phyloP scores from a whole-genome alignment of 164 flowering plant species.

The Saururus chinensis region DNA sequence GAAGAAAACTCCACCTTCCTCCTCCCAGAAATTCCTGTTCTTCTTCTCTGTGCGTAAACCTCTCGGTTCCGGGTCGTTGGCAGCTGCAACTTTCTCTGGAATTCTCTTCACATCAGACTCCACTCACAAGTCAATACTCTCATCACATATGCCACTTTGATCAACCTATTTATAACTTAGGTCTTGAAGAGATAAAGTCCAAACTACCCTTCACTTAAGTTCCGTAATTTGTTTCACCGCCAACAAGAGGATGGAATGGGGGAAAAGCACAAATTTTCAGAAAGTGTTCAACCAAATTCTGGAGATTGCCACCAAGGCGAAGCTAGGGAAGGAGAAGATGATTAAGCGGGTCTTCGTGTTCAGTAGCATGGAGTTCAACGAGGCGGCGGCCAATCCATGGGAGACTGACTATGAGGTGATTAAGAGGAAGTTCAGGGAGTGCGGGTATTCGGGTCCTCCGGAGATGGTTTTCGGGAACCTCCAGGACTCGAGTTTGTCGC shows the following conservation, averaged over 20 bases:
- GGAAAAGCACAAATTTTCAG: constrained; percentile 19
- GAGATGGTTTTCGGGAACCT: constrained; percentile 52
- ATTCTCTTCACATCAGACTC: no score
- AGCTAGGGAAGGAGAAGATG: constrained; percentile 16
- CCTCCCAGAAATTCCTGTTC: no score
- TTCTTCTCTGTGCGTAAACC: no score
- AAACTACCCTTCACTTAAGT: no score
- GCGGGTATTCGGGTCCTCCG: constrained; percentile 25
- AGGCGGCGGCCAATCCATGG: constrained; percentile 26
- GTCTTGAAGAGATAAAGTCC: no score
- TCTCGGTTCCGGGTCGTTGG: no score
- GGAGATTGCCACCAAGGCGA: constrained; percentile 9
- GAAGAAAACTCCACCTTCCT: no score
- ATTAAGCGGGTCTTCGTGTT: constrained; percentile 44
- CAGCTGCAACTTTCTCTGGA: no score
- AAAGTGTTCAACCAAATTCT: constrained; percentile 25
- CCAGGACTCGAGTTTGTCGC: constrained; percentile 30
- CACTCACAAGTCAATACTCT: no score
- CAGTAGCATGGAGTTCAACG: constrained; percentile 57
- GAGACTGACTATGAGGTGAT: constrained; percentile 41
- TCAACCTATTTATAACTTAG: no score
- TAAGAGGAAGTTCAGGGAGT: constrained; percentile 24
- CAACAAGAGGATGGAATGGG: constrained; percentile 37
- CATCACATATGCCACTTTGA: no score
- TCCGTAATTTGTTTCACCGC: no score